Evolutionary conservation across 352 stramenopile genomes (phyloP), one percentile per base, ranked within the genome.

Genomic region (Phytophthora meadii): DNA sequence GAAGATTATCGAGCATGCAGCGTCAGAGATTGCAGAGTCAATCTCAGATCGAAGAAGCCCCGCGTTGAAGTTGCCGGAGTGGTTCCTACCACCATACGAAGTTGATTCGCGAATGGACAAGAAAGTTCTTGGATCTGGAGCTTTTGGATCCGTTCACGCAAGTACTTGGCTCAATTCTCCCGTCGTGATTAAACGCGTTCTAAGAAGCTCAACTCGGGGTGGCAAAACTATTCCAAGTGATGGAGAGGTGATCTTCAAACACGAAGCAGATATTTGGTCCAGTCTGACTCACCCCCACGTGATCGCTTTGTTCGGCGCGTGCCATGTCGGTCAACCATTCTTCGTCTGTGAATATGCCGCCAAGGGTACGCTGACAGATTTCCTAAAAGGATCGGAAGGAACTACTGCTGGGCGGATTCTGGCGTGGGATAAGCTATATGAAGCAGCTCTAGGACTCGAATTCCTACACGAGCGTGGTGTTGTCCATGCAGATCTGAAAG

Each of bases 1-100:
- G 5, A 39, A 14, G 27, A 39, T n/a, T 6, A 67, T 61, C 5
- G 11, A 67, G n/a, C 3, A 25, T 5, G n/a, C 48, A 10, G 27
- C 40, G 1, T 32, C 22, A 24, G 22, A 15, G 2, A 30, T 50
- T 25, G 39, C 28, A 12, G 7, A 61, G 2, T 5, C 24, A 3
- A 60, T 42, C 30, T 22, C 55, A 12, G 6, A 17, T 1, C 11
- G 12, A 14, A 24, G 32, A 51, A 55, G 15, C 17, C 3, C 34
- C 5, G 9, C 47, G 2, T 34, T 53, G 17, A 25, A 4, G 9
- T 19, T 70, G 8, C 46, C 63, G 2, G 63, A 65, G n/a, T 74
- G 54, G 67, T 74, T 74, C 46, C 32, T 74, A 32, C 67, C 67
- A 34, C 54, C 54, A 5, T 61, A 74, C 24, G 65, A 74, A 66